A percentile compares a stretch with the other conserved stretches of the same genome.
Evolutionary conservation across 1,284 basidiomycete species (phyloP).

Genomic region (Peniophora sp.): DNA sequence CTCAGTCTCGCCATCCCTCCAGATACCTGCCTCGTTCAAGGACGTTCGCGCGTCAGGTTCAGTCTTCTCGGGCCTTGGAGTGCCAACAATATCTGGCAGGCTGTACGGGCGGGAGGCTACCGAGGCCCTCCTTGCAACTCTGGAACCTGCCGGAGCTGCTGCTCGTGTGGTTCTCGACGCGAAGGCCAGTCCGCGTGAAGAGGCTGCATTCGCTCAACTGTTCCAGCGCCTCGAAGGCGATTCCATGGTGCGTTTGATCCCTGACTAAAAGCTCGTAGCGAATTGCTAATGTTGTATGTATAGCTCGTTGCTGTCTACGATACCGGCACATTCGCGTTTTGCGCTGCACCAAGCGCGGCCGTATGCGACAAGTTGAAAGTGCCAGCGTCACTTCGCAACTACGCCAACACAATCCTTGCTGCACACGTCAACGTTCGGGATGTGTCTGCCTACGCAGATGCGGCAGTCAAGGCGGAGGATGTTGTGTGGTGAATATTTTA

Average conservation of each 20-base stretch:
- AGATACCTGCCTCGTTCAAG: conserved; percentile 35
- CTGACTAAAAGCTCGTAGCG: too few relatives aligned
- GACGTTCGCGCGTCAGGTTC: conserved; percentile 20
- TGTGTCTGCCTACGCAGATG: conserved; percentile 22
- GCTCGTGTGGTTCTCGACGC: conserved; percentile 33
- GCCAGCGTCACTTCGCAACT: conserved; percentile 22
- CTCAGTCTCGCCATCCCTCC: conserved; percentile 29
- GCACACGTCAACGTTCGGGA: conserved; percentile 26
- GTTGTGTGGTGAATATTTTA: conserved; percentile 8
- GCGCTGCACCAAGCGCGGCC: conserved; percentile 35
- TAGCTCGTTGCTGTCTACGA: conserved; percentile 49
- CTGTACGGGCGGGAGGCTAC: conserved; percentile 41
- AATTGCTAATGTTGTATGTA: background rate
- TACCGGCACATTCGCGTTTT: conserved; percentile 41
- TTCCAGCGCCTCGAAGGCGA: conserved; percentile 34
- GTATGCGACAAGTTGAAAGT: conserved; percentile 34
- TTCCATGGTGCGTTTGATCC: conserved; percentile 36
- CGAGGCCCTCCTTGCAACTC: conserved; percentile 34
- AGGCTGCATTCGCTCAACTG: conserved; percentile 35
- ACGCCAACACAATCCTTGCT: conserved; percentile 24
- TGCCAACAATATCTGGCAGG: conserved; percentile 41
- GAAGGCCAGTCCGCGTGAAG: conserved; percentile 30
- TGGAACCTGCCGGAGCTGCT: conserved; percentile 42
- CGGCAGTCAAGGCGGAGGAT: conserved; percentile 9
- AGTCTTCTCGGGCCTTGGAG: conserved; percentile 22